phyloP scores from a whole-genome alignment of 202 grass and related monocot genomes.

The Zoysia matrella region DNA sequence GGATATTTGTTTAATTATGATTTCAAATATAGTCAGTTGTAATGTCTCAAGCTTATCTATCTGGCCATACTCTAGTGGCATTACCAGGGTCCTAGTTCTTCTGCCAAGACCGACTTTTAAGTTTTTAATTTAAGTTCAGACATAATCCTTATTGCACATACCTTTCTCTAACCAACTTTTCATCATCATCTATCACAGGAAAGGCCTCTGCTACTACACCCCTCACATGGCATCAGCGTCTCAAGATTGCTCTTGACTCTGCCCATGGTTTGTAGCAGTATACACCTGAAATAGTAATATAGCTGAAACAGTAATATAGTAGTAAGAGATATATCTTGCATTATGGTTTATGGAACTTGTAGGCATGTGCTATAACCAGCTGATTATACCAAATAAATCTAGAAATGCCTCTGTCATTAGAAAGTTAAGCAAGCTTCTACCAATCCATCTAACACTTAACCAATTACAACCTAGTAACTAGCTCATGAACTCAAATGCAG shows the following conservation, averaged over 20 bases:
- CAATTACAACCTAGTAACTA: neutral
- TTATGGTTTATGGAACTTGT: neutral
- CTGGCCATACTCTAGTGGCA: neutral
- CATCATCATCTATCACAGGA: constrained; percentile 36
- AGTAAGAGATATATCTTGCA: neutral
- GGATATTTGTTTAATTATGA: neutral
- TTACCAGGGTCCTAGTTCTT: neutral
- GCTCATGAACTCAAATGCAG: constrained; percentile 8
- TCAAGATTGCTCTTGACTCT: constrained; percentile 36
- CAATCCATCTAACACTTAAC: neutral
- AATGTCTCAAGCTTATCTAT: neutral
- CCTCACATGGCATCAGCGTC: no score
- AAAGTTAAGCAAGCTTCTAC: constrained; percentile 2
- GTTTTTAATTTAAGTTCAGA: neutral
- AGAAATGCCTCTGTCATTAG: neutral
- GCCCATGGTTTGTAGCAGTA: constrained; percentile 61
- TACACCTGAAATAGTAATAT: neutral
- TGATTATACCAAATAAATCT: neutral
- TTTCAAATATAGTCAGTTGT: neutral
- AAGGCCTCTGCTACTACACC: constrained; percentile 25
- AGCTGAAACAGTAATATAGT: neutral
- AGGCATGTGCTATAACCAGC: neutral
- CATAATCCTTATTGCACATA: neutral
- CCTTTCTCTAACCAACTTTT: neutral
- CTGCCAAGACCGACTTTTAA: neutral